Evolutionary conservation across 2,329 filamentous ascomycete genomes (phyloP).

Genomic region (Daldinia sp.): DNA sequence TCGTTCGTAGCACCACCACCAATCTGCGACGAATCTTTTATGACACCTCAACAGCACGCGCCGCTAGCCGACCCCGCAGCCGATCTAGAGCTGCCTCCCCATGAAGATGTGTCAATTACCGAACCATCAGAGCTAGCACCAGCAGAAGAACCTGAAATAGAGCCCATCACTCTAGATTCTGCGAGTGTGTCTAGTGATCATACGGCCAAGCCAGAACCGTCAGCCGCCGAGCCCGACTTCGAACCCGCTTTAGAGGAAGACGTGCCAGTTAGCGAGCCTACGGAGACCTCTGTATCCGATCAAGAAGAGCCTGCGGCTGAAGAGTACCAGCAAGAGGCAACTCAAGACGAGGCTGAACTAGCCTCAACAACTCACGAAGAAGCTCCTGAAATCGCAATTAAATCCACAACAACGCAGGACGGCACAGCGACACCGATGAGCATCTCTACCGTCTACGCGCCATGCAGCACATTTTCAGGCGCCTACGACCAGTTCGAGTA

Average conservation of each 20-base stretch:
- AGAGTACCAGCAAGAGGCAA: not conserved
- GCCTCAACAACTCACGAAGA: not conserved
- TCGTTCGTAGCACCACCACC: not conserved
- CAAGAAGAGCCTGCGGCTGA: slow-evolving; percentile 2
- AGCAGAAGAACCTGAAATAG: not conserved
- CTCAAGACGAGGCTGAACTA: not conserved
- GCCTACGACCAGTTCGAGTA: slow-evolving; percentile 2
- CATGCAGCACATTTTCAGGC: slow-evolving; percentile 27
- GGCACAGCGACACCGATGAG: not conserved
- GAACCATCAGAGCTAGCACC: not conserved
- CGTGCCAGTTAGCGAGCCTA: not conserved
- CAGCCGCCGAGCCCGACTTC: not conserved
- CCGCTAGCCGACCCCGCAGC: not conserved
- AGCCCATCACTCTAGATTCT: slow-evolving; percentile 5
- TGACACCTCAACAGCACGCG: not conserved
- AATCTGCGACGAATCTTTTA: slow-evolving; percentile 4
- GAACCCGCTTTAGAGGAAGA: not conserved
- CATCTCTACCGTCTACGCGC: slow-evolving; percentile 36
- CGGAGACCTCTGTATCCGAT: not conserved
- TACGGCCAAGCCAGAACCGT: not conserved
- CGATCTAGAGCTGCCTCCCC: not conserved
- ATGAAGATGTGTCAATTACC: not conserved
- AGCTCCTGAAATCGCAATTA: not conserved
- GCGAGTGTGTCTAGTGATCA: not conserved
- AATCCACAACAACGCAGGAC: slow-evolving; percentile 7